phyloP scores from a whole-genome alignment of 129 eudicot genomes.

The Helichrysum umbraculigerum region DNA sequence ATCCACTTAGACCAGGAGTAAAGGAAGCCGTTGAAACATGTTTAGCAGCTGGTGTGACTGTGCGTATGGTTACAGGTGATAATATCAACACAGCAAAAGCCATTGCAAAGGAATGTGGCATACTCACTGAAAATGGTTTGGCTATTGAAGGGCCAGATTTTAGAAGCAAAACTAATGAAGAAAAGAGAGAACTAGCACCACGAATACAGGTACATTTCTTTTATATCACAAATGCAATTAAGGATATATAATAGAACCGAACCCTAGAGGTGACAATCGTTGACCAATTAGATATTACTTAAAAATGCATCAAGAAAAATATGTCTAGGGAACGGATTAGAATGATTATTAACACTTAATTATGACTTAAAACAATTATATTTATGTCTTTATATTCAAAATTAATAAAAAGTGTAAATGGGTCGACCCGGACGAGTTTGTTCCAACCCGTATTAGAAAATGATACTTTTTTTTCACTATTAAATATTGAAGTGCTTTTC shows the following conservation, averaged over 20 bases:
- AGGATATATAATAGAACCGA: neutral
- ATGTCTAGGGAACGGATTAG: neutral
- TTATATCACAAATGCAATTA: neutral
- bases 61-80: slow-evolving; percentile 97
- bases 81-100: slow-evolving; percentile 92
- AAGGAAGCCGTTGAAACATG: slow-evolving; percentile 75
- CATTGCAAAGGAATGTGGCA: slow-evolving; percentile 92
- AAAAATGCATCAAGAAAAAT: neutral
- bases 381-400: neutral
- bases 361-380: neutral
- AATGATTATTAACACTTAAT: neutral
- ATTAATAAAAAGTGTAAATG: neutral
- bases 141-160: slow-evolving; percentile 90
- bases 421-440: neutral
- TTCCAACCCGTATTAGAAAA: neutral
- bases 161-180: slow-evolving; percentile 43
- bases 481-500: slow-evolving; percentile 21
- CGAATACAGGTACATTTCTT: slow-evolving; percentile 59
- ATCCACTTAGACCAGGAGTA: slow-evolving; percentile 93
- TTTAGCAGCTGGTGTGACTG: slow-evolving; percentile 81
- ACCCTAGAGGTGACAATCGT: neutral
- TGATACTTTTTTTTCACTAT: neutral
- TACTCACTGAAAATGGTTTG: slow-evolving; percentile 60
- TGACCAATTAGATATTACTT: neutral
- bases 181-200: slow-evolving; percentile 57